Evolutionary conservation across 192 early-diverging fungal species (phyloP), one percentile per base, ranked within the genome.

Genomic region (Rhizophagus prolifer): DNA sequence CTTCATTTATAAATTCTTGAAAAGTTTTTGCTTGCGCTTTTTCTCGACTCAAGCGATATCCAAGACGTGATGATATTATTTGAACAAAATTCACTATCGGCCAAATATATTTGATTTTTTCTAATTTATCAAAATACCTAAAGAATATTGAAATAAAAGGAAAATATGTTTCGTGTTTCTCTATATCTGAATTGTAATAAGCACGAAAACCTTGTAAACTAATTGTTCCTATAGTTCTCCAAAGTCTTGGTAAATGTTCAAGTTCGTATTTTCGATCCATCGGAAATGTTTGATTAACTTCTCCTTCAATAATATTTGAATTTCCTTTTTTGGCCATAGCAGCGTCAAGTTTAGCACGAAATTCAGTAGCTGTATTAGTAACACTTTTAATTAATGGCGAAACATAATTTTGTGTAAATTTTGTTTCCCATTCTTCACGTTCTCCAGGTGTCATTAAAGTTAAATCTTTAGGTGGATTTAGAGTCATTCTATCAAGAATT

Each of bases 1-100:
- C 71, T 26, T 74, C 21, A 23, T 74, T 8, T 46, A 79, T 71
- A 58, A 79, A 79, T 54, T 79, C 31, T 34, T 21, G 38, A 23
- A 79, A 79, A 16, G 78, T 74, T 36, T 44, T 59, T 46, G 10
- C 61, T 44, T 47, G 54, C 13, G 78, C 78, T 58, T 65, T 25
- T 26, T 79, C 30, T 47, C 78, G 50, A 25, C 19, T 63, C 14
- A 79, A 14, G 23, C 78, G 78, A 64, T 74, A 62, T 19, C 12
- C 58, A n/a, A 79, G 71, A 23, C 78, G 46, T n/a, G 26, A 30
- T 25, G 70, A 31, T 58, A 79, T 41, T 14, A 73, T 73, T 63
- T 79, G 25, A 6, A 67, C 47, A 63, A 79, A 79, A 41, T 72
- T 62, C 21, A 79, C 58, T 31, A 79, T 50, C 6, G 78, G 71